These are phyloP conservation scores for Phaeosphaeriaceae sp. DNA, from an alignment of 2,329 filamentous ascomycete species.

Conservation along the genomic window DNA sequence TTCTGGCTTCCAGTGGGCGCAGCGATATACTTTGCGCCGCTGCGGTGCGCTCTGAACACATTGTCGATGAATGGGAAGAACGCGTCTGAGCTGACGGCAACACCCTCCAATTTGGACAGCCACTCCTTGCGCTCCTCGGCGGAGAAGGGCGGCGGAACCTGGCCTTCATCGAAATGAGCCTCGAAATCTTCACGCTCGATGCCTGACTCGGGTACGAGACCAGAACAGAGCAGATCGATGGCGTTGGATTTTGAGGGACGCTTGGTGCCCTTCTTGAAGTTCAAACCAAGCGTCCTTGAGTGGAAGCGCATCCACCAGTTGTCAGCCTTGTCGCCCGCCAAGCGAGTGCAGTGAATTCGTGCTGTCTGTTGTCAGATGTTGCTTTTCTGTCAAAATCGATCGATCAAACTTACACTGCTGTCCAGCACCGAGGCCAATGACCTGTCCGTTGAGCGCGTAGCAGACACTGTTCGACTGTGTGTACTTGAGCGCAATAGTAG, in stretches of 20 bases:
- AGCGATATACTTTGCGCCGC: conserved; percentile 94
- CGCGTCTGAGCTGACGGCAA: conserved; percentile 91
- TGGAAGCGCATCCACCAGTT: conserved; percentile 99
- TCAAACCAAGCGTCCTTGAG: conserved; percentile 82
- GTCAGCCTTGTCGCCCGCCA: conserved; percentile 97
- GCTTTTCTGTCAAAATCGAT: not conserved
- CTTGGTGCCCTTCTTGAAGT: conserved; percentile 98
- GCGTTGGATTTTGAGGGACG: conserved; percentile 97
- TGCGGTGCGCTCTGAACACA: conserved; percentile 87
- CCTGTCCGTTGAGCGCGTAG: conserved; percentile 92
- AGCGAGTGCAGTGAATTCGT: conserved; percentile 96
- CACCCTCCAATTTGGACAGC: conserved; percentile 80
- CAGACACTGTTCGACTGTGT: conserved; percentile 98
- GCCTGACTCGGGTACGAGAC: conserved; percentile 83
- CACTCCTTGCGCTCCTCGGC: conserved; percentile 84
- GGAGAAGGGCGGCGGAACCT: conserved; percentile 81
- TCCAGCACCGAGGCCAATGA: conserved; percentile 92
- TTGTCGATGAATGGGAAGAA: conserved; percentile 99
- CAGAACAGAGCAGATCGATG: conserved; percentile 92
- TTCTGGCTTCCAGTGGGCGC: conserved; percentile 92
- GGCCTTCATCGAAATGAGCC: conserved; percentile 79
- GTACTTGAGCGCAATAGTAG: conserved; percentile 97
- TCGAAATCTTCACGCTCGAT: conserved; percentile 88
- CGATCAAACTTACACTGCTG: conserved; percentile 72
- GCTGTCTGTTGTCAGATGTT: conserved; percentile 45